These are phyloP conservation scores for Backusella mclennaniae DNA, from an alignment of 192 early-diverging fungal genomes.

Conservation along the genomic window DNA sequence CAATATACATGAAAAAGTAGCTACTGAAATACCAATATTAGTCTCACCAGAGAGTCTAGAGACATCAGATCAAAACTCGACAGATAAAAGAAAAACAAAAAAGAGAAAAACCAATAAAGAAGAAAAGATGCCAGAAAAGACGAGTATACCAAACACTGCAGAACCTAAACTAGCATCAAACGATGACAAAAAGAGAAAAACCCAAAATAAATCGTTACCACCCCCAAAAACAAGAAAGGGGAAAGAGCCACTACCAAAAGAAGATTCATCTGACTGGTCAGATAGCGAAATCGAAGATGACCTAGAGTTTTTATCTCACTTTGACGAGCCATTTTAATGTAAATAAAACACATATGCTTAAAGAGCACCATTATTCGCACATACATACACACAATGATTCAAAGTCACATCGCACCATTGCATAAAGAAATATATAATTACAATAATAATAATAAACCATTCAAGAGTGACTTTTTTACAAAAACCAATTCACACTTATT, in stretches of 20 bases:
- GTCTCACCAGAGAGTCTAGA: too few relatives aligned
- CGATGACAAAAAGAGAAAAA: background rate
- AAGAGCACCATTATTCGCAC: background rate
- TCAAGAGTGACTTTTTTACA: too few relatives aligned
- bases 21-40: background rate
- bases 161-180: background rate
- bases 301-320: background rate
- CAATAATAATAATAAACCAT: too few relatives aligned
- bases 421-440: too few relatives aligned
- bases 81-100: background rate
- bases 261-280: background rate
- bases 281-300: background rate
- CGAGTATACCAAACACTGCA: background rate
- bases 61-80: background rate
- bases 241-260: background rate
- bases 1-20: background rate
- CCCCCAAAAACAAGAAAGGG: background rate
- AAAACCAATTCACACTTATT: too few relatives aligned
- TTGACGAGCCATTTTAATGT: background rate
- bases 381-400: too few relatives aligned
- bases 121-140: background rate
- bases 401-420: too few relatives aligned
- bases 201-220: background rate
- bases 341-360: background rate
- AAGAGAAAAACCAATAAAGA: background rate